These are phyloP conservation scores for Xanthoparmelia taractica DNA, from an alignment of 495 filamentous ascomycete species.

Conservation along the genomic window DNA sequence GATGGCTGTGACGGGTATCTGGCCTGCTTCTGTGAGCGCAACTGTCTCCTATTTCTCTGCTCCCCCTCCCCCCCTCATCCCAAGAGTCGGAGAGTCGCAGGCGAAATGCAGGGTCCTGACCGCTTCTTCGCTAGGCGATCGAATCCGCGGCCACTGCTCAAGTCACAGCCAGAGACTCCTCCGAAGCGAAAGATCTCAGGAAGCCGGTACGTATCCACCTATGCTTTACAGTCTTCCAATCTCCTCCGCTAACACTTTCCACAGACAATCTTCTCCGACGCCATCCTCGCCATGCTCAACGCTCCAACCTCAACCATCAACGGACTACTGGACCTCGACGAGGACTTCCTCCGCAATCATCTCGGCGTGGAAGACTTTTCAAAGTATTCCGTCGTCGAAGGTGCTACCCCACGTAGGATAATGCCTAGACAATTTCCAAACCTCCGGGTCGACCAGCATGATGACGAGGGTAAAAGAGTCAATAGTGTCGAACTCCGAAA, in stretches of 20 bases:
- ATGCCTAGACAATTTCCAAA: slow-evolving; percentile 70
- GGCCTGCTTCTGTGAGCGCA: slow-evolving; percentile 61
- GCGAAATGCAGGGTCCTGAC: background rate
- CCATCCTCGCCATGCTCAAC: slow-evolving; percentile 63
- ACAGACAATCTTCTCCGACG: slow-evolving; percentile 39
- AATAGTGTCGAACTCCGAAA: slow-evolving; percentile 50
- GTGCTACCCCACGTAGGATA: slow-evolving; percentile 59
- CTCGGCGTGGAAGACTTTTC: slow-evolving; percentile 65
- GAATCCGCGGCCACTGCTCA: slow-evolving; percentile 1
- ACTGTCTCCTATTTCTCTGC: slow-evolving; percentile 6
- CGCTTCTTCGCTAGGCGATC: background rate
- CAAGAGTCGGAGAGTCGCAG: too few relatives aligned
- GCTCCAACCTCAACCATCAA: slow-evolving; percentile 57
- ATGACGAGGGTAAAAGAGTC: slow-evolving; percentile 66
- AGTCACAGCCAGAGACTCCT: background rate
- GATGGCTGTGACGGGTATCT: slow-evolving; percentile 76
- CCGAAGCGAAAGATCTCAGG: background rate
- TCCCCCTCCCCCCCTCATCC: background rate
- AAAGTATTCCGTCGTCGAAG: slow-evolving; percentile 61
- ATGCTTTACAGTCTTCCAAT: background rate
- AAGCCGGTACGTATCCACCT: background rate
- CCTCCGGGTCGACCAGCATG: slow-evolving; percentile 68
- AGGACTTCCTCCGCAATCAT: slow-evolving; percentile 67
- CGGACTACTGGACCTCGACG: slow-evolving; percentile 66
- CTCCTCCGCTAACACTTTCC: background rate